Conservation (phyloP, 208 protist species). For the Dictyostelium gargantuum region DNA sequence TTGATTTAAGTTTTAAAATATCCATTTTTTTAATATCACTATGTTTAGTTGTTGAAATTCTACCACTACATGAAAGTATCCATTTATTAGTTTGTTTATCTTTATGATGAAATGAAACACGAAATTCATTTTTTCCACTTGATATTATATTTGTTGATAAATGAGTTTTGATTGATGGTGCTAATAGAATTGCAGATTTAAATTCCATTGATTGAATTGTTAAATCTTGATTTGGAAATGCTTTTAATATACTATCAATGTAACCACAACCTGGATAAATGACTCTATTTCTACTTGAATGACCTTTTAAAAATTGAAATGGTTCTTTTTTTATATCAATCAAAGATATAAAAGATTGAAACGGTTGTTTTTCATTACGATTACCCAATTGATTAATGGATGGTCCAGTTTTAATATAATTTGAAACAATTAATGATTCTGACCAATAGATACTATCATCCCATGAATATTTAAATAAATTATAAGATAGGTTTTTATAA, state of each 20-base stretch:
- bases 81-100: not conserved
- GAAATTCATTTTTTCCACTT: not conserved
- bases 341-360: not conserved
- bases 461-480: not conserved
- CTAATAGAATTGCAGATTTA: not conserved
- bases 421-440: not conserved
- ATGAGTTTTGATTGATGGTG: not conserved
- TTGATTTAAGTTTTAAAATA: not conserved
- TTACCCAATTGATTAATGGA: not conserved
- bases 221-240: not conserved
- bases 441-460: not conserved
- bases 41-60: not conserved
- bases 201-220: not conserved
- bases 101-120: not conserved
- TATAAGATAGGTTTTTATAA: not conserved
- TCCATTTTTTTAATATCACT: not conserved
- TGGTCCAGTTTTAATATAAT: not conserved
- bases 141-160: not conserved
- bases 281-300: not conserved
- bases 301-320: not conserved
- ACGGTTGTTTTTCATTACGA: not conserved
- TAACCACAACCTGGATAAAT: conserved; percentile 17
- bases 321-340: not conserved
- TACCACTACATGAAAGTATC: not conserved
- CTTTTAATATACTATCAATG: conserved; percentile 22